These are phyloP conservation scores for Hypoxylon rubiginosum DNA, from an alignment of 2,329 filamentous ascomycete genomes.

Conservation along the genomic window DNA sequence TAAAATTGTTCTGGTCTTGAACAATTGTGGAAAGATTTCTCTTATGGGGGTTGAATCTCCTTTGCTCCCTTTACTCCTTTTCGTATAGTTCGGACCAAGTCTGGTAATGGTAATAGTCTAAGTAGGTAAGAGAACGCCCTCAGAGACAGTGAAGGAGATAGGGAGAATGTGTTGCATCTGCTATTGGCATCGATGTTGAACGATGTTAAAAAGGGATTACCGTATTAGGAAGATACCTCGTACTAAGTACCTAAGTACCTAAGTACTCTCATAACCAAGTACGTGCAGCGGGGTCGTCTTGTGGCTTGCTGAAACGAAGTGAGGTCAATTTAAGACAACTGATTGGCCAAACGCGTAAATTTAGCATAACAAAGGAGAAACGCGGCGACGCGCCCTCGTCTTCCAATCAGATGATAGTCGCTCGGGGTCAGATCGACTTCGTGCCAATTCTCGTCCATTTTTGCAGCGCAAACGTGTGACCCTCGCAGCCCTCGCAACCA, in stretches of 20 bases:
- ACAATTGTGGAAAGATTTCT: not conserved
- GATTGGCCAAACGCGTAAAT: conserved; percentile 41
- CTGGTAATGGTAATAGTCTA: not conserved
- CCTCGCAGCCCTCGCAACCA: conserved; percentile 13
- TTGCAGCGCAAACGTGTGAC: conserved; percentile 28
- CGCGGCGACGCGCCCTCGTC: conserved; percentile 36
- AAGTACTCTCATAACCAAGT: not conserved
- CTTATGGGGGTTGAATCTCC: conserved; percentile 9
- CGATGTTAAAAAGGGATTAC: conserved; percentile 3
- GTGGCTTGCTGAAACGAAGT: conserved; percentile 37
- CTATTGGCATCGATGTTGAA: conserved; percentile 12
- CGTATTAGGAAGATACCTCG: conserved; percentile 11
- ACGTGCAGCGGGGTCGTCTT: not conserved
- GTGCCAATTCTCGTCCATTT: conserved; percentile 30
- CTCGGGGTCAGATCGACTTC: not conserved
- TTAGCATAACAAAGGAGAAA: conserved; percentile 40
- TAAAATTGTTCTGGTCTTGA: conserved; percentile 6
- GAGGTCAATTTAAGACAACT: conserved; percentile 34
- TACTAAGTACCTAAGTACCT: conserved; percentile 7
- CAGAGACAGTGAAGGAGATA: not conserved
- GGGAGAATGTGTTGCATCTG: conserved; percentile 10
- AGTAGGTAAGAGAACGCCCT: too few relatives aligned
- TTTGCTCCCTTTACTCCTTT: conserved; percentile 31
- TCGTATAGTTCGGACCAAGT: conserved; percentile 8
- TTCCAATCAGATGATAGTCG: conserved; percentile 29